Conservation (phyloP, 345 rosid genomes). For the Erucastrum elatum region DNA sequence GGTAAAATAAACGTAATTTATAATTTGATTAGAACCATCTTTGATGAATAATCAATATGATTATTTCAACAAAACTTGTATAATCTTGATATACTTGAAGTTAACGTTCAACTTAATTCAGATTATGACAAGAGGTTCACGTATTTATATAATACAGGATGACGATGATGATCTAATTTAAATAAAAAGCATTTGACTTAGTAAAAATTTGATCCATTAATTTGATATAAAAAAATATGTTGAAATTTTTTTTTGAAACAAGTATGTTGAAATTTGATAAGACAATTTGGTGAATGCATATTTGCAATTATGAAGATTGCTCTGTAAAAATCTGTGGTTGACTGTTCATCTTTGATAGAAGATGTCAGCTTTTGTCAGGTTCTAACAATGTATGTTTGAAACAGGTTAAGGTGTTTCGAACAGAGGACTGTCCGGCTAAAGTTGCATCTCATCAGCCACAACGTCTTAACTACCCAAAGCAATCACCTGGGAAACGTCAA, state of each 20-base stretch:
- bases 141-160: neutral
- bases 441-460: constrained; percentile 44
- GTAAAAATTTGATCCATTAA: neutral
- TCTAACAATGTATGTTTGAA: constrained; percentile 3
- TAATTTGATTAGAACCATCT: neutral
- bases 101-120: neutral
- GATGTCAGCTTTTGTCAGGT: neutral
- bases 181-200: neutral
- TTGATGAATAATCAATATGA: constrained; percentile 2
- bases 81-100: neutral
- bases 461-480: constrained; percentile 23
- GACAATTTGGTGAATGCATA: neutral
- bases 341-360: neutral
- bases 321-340: neutral
- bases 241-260: too few species aligned
- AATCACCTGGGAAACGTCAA: constrained; percentile 11
- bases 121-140: neutral
- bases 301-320: neutral
- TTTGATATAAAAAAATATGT: neutral
- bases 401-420: constrained; percentile 54
- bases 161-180: neutral
- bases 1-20: neutral
- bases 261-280: neutral
- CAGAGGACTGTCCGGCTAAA: constrained; percentile 54
- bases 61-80: neutral